Percentiles rank a stretch among this genome's conserved stretches.
Evolutionary conservation across 176 grass and related monocot genomes (phyloP).

Genomic region (Avena atlantica): DNA sequence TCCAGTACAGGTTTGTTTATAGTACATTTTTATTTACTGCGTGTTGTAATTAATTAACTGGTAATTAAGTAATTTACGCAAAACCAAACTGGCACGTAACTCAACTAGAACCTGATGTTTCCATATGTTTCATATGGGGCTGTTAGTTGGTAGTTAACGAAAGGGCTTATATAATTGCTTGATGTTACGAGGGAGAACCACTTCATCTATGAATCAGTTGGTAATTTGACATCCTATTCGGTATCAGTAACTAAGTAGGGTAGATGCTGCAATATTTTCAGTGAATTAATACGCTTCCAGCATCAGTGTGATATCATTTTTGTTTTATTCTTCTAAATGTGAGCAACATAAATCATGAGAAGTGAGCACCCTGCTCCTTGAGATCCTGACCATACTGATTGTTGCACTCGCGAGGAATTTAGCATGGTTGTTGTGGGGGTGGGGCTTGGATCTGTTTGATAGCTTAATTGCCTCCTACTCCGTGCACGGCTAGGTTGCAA

Average conservation of each 20-base stretch:
- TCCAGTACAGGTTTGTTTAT: conserved; percentile 83
- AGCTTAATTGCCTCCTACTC: not conserved
- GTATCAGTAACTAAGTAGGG: not conserved
- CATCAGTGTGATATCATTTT: not conserved
- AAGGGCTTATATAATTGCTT: not conserved
- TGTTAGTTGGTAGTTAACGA: conserved; percentile 14
- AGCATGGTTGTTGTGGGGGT: not conserved
- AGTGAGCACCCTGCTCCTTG: not conserved
- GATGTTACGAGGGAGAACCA: not conserved
- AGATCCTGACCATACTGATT: not conserved
- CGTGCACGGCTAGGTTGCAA: not conserved
- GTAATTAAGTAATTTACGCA: not conserved
- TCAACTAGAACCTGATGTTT: not conserved
- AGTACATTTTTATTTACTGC: not conserved
- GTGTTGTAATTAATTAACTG: not conserved
- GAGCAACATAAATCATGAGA: not conserved
- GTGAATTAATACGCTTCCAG: not conserved
- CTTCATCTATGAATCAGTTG: conserved; percentile 4
- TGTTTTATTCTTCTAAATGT: not conserved
- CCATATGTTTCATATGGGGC: not conserved
- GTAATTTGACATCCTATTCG: not conserved
- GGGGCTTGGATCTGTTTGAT: not conserved
- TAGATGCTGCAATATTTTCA: not conserved
- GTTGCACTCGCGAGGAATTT: conserved; percentile 13
- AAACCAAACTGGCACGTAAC: not conserved